These are phyloP conservation scores for Trichoderma semiorbis DNA, from an alignment of 2,329 filamentous ascomycete species.

Conservation along the genomic window DNA sequence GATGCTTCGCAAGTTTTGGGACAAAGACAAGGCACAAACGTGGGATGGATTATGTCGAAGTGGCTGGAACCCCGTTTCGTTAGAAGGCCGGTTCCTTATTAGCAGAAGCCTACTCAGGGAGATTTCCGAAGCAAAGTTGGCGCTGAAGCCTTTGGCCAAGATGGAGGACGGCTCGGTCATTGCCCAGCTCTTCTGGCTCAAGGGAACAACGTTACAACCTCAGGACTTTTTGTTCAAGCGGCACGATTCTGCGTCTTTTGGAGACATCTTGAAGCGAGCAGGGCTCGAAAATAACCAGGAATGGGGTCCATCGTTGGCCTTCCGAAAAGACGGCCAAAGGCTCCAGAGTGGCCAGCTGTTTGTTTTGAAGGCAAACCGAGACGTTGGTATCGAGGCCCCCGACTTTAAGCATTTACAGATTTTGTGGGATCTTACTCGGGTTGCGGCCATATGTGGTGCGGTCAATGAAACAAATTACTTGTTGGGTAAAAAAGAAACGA, in stretches of 20 bases:
- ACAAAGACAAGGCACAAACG: not conserved
- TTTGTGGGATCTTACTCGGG: not conserved
- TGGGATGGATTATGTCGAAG: not conserved
- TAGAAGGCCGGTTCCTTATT: not conserved
- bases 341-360: not conserved
- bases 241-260: not conserved
- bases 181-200: not conserved
- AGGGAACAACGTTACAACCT: not conserved
- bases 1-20: not conserved
- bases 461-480: not conserved
- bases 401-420: not conserved
- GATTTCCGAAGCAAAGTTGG: not conserved
- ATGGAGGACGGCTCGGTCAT: not conserved
- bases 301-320: not conserved
- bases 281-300: not conserved
- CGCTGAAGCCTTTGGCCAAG: not conserved
- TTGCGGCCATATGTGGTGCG: not conserved
- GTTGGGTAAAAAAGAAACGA: not conserved
- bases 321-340: not conserved
- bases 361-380: not conserved
- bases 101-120: not conserved
- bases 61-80: not conserved
- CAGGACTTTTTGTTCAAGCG: not conserved
- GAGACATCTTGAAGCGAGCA: not conserved
- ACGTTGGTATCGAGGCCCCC: not conserved